A percentile compares a stretch with the other conserved stretches of the same genome.
phyloP scores from a whole-genome alignment of 805 yeast genomes.

The Grigorovia yakushimaensis region DNA sequence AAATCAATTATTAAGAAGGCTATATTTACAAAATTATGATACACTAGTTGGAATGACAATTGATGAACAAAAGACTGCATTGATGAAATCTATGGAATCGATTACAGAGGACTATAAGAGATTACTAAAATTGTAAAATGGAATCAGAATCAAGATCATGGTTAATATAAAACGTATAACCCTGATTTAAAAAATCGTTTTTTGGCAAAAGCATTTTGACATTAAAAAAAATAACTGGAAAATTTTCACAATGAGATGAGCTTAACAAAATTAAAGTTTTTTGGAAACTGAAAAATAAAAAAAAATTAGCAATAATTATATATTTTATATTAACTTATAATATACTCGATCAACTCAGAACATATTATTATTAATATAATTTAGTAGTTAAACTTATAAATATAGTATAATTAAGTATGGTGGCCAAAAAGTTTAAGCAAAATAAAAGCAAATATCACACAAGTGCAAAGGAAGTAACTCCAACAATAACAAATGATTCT shows the following conservation, averaged over 20 bases:
- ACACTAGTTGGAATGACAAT: slow-evolving; percentile 58
- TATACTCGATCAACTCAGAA: no score
- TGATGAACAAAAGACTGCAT: slow-evolving; percentile 56
- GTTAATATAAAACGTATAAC: background rate
- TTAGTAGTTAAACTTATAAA: no score
- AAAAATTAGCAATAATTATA: no score
- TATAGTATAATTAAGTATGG: no score
- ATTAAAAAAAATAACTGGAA: background rate
- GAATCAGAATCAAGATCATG: no score
- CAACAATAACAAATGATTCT: slow-evolving; percentile 1
- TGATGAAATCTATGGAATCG: slow-evolving; percentile 63
- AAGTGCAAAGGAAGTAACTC: slow-evolving; percentile 1
- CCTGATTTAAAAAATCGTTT: background rate
- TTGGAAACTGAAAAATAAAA: background rate
- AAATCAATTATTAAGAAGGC: slow-evolving; percentile 59
- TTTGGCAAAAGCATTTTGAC: no score
- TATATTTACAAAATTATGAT: slow-evolving; percentile 72
- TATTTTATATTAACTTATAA: no score
- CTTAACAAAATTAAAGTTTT: background rate
- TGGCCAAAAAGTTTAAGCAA: slow-evolving; percentile 2
- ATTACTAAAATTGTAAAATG: background rate
- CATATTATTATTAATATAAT: no score
- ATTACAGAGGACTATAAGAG: slow-evolving; percentile 64
- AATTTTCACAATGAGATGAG: background rate
- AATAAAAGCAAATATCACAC: slow-evolving; percentile 1